Conservation (phyloP, 257 asterid species). For the Penstemon eatonii region DNA sequence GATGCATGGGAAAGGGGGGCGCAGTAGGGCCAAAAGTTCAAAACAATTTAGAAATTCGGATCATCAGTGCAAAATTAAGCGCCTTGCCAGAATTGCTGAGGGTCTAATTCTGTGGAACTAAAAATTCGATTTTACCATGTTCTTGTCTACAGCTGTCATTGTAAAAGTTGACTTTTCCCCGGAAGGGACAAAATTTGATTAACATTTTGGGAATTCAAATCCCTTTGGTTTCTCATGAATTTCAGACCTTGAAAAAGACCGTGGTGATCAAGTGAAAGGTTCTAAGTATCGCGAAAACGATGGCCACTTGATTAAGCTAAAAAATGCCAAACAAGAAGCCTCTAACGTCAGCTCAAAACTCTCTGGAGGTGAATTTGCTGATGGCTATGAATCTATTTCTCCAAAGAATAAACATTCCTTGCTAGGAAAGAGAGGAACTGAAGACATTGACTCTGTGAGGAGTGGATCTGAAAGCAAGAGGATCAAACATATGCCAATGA, state of each 20-base stretch:
- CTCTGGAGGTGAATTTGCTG: slow-evolving; percentile 36
- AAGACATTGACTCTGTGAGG: slow-evolving; percentile 41
- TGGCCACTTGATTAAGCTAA: slow-evolving; percentile 39
- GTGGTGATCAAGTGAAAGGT: too few species aligned
- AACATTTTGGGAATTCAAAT: neutral
- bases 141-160: too few species aligned
- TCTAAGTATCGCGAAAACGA: slow-evolving; percentile 1
- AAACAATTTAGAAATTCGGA: too few species aligned
- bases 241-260: slow-evolving; percentile 36
- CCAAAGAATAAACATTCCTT: slow-evolving; percentile 40
- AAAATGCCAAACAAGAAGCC: slow-evolving; percentile 33
- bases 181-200: too few species aligned
- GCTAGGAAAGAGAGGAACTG: slow-evolving; percentile 55
- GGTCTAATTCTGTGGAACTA: too few species aligned
- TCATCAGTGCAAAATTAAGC: too few species aligned
- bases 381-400: slow-evolving; percentile 48
- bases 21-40: too few species aligned
- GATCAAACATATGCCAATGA: slow-evolving; percentile 38
- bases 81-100: too few species aligned
- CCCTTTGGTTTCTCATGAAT: neutral
- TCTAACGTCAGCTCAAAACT: slow-evolving; percentile 37
- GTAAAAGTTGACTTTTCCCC: too few species aligned
- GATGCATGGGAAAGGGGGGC: too few species aligned
- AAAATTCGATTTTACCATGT: too few species aligned
- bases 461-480: slow-evolving; percentile 46